A percentile compares a stretch with the other conserved stretches of the same genome.
These are phyloP conservation scores for Leucogyrophana mollusca DNA, from an alignment of 768 basidiomycete species.

Conservation along the genomic window DNA sequence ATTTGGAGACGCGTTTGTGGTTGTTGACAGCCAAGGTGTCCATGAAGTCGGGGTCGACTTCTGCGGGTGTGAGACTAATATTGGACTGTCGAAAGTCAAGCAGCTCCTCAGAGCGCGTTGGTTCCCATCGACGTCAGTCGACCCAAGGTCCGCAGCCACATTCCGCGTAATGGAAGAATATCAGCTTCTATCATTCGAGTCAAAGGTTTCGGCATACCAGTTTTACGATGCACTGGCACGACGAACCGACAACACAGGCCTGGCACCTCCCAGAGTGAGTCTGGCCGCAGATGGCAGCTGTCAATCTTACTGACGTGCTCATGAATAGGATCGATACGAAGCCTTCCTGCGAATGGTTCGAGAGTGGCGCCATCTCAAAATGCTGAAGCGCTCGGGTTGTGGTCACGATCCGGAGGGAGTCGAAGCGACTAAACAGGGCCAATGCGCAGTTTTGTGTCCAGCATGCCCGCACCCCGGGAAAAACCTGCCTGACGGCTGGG, in stretches of 20 bases:
- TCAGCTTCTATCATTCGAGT: slow-evolving; percentile 8
- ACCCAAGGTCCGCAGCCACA: slow-evolving; percentile 8
- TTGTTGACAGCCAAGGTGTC: slow-evolving; percentile 20
- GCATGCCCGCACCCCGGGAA: slow-evolving; percentile 27
- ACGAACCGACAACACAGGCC: background rate
- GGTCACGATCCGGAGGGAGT: slow-evolving; percentile 23
- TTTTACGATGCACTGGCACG: slow-evolving; percentile 5
- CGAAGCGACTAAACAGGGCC: background rate
- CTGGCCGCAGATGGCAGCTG: background rate
- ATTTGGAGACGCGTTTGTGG: slow-evolving; percentile 13
- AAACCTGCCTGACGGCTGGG: slow-evolving; percentile 13
- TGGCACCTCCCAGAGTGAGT: slow-evolving; percentile 8
- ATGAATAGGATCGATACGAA: slow-evolving; percentile 13
- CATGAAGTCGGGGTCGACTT: slow-evolving; percentile 14
- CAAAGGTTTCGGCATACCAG: slow-evolving; percentile 12
- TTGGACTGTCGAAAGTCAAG: slow-evolving; percentile 4
- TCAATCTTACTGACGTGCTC: slow-evolving; percentile 2
- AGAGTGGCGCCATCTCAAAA: slow-evolving; percentile 12
- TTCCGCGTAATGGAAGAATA: slow-evolving; percentile 7
- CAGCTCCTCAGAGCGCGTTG: slow-evolving; percentile 12
- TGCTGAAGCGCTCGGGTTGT: slow-evolving; percentile 13
- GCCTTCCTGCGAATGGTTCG: slow-evolving; percentile 9
- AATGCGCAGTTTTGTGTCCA: slow-evolving; percentile 11
- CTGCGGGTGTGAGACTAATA: slow-evolving; percentile 6
- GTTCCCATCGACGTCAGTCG: slow-evolving; percentile 8